phyloP scores from a whole-genome alignment of 2,329 filamentous ascomycete genomes.

The Aspergillus eucalypticola region DNA sequence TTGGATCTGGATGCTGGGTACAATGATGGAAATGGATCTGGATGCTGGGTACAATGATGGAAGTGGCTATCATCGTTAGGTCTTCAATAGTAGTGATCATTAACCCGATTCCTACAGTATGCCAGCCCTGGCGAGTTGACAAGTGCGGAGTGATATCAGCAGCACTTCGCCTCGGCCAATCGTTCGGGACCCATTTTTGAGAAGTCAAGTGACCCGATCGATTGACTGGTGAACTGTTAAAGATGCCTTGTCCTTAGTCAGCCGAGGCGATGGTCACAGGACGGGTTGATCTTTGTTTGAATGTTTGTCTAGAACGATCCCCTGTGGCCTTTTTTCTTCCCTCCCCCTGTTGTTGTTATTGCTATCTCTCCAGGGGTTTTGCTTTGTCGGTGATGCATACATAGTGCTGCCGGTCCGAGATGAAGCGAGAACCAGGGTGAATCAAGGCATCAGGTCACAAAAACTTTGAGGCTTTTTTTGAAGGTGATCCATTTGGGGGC shows the following conservation, averaged over 20 bases:
- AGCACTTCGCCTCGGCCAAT: conserved; percentile 18
- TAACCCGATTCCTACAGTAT: conserved; percentile 1
- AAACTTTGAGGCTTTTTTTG: neutral
- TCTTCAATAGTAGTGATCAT: conserved; percentile 7
- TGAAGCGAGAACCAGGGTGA: neutral
- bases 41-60: conserved; percentile 4
- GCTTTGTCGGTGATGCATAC: conserved; percentile 2
- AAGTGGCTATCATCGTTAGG: conserved; percentile 8
- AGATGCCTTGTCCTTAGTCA: conserved; percentile 21
- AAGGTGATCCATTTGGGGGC: neutral
- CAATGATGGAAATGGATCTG: neutral
- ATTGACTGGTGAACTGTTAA: conserved; percentile 18
- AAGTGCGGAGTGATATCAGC: conserved; percentile 20
- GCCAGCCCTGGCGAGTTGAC: conserved; percentile 11
- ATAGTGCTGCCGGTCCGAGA: neutral
- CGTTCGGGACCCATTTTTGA: conserved; percentile 21
- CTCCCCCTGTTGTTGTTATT: neutral
- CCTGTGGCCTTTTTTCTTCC: neutral
- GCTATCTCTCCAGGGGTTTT: neutral
- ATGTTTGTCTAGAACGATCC: conserved; percentile 24
- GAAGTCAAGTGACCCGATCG: conserved; percentile 27
- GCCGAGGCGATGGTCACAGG: conserved; percentile 26
- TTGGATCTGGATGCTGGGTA: conserved; percentile 1
- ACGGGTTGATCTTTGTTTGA: conserved; percentile 24
- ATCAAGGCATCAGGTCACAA: conserved; percentile 2